Base-by-base conservation (phyloP, 805 yeast genomes). In the Vanderwaltozyma verrucispora region DNA sequence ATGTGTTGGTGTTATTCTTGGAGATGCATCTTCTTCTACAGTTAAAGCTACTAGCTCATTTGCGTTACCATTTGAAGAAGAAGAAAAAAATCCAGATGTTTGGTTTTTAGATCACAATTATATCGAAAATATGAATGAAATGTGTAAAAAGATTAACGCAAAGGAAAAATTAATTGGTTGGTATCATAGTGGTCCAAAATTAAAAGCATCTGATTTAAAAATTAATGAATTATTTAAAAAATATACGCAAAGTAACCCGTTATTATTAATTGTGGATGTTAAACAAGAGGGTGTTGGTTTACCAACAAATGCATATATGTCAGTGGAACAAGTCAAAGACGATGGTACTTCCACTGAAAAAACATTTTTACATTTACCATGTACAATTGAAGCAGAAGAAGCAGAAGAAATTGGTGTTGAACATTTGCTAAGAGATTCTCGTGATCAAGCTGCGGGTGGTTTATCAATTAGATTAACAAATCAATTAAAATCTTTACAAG, bases 381-480 rank as follows among this genome's bases (percentile, higher is more conserved):
- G 96, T 12, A 69, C 75, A 21, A 86, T 94, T 46, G 89, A 84
- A 57, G 99, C 99, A 3, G 98, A 92, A 57, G 99, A 92, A 59
- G 98, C 98, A 9, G 99, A 92, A 63, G 99, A 92, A 63, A 92
- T 92, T 49, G 99, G 98, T 44, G 99, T 92, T 12, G 99, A 92
- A 61, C 99, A 92, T 59, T 64, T 92, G 43, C 64, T 92, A 42
- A 78, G 97, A 54, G 98, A 92, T 54, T 86, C 87, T 18, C 76
- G 96, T 53, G 96, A 89, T 56, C 96, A 88, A 51, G 96, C 97
- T 9, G 94, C 95, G 12, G 98, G 98, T 9, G 80, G 80, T 33
- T 71, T 92, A 42, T 80, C 96, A 2, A 75, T 88, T 36, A 77
- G 80, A 55, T 77, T 92, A 38, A 87, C 97, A 13, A 81, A 83